phyloP scores from a whole-genome alignment of 2,329 filamentous ascomycete species.

The Eutypa lata region DNA sequence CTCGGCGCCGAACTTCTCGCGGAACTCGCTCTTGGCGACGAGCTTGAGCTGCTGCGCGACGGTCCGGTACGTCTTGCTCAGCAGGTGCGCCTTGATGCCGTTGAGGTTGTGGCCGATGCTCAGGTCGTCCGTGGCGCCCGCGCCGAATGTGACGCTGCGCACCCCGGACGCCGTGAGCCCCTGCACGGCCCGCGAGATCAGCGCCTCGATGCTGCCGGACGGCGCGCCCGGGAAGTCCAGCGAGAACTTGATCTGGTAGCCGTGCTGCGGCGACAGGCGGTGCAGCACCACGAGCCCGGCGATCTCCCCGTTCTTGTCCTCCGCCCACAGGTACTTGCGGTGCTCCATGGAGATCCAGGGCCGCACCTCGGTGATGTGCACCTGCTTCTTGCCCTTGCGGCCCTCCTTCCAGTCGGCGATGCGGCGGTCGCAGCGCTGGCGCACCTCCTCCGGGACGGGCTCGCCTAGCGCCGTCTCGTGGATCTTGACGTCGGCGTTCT shows the following conservation, averaged over 20 bases:
- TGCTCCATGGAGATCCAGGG: constrained; percentile 85
- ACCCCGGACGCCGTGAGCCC: constrained; percentile 56
- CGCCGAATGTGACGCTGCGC: constrained; percentile 78
- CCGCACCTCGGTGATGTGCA: constrained; percentile 84
- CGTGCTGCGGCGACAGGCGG: constrained; percentile 74
- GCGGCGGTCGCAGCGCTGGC: constrained; percentile 65
- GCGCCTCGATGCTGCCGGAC: constrained; percentile 81
- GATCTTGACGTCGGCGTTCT: constrained; percentile 60
- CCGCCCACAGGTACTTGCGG: constrained; percentile 80
- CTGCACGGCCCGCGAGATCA: constrained; percentile 58
- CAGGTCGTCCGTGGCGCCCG: constrained; percentile 72
- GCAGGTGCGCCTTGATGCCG: constrained; percentile 74
- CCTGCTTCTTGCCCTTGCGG: constrained; percentile 77
- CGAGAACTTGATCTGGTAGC: constrained; percentile 95
- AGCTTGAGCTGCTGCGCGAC: constrained; percentile 26
- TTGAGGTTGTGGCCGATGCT: constrained; percentile 78
- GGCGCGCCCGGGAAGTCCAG: constrained; percentile 86
- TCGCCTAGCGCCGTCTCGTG: constrained; percentile 67
- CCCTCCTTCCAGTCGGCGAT: constrained; percentile 76
- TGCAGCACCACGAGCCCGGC: constrained; percentile 78
- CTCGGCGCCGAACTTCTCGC: constrained; percentile 82
- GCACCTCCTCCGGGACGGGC: constrained; percentile 62
- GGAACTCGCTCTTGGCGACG: constrained; percentile 81
- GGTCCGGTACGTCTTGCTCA: constrained; percentile 78
- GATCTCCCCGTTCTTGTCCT: constrained; percentile 69